Evolutionary conservation across 2,329 filamentous ascomycete species (phyloP), one percentile per base, ranked within the genome.

Genomic region (Cercospora canescens): DNA sequence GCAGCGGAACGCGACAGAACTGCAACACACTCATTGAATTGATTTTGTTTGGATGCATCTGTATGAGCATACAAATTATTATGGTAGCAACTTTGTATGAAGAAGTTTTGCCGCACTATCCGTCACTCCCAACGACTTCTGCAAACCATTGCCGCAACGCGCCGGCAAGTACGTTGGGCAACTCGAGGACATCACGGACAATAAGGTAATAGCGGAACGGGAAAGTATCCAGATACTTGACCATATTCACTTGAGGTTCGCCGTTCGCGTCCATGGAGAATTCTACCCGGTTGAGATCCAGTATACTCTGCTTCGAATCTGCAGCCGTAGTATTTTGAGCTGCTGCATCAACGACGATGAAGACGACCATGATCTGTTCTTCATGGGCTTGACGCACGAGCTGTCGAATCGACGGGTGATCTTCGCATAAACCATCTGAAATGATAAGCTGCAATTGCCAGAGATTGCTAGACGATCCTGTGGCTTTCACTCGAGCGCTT

Each of bases 161-260:
- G 30, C 91, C 91, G 14, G 93, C 92, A 79, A 99, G 79, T 50
- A 97, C 94, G 35, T 88, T 89, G 4, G 96, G 95, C 75, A 99
- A 83, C 79, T 99, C 95, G 74, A 91, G 89, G 56, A 99, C 89
- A 81, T 98, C 89, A 71, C 94, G 89, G 65, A 99, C 95, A 72
- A 99, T 92, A 63, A 99, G 82, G 78, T 98, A 99, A 82, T 97
- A 99, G 78, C 91, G 89, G 81, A 99, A 99, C 0, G 96, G 95
- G 79, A 99, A 99, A 7, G 89, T 91, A 78, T 99, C 96, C 72
- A 99, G 86, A 77, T 99, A 99, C 74, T 92, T 88, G 82, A 93
- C 91, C 78, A 96, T 93, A 73, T 90, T 89, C 63, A 97, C 87
- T 76, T 84, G 84, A 79, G 84, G 84, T 74, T 88, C 86, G 67